Percentiles rank a stretch among this genome's conserved stretches.
phyloP scores from a whole-genome alignment of 2,329 filamentous ascomycete species.

The Sphaerulina vaccinii region DNA sequence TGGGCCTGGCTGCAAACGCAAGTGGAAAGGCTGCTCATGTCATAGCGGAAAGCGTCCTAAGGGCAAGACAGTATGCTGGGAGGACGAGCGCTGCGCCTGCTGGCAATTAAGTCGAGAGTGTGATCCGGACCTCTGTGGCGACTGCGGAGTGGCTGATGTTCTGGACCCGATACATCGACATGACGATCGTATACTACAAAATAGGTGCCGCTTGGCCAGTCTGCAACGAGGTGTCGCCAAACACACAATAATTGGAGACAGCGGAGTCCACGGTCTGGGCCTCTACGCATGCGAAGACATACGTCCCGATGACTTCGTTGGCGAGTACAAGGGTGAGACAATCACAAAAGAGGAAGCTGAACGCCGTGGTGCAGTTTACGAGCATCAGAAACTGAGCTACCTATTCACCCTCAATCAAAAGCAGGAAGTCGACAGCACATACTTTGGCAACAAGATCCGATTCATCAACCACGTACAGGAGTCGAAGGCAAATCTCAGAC shows the following conservation, averaged over 20 bases:
- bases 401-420: conserved; percentile 54
- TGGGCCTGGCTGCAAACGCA: conserved; percentile 56
- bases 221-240: conserved; percentile 68
- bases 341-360: conserved; percentile 69
- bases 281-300: conserved; percentile 70
- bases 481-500: conserved; percentile 59
- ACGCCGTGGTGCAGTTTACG: conserved; percentile 65
- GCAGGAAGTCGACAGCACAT: conserved; percentile 67
- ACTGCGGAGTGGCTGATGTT: conserved; percentile 67
- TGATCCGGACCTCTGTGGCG: conserved; percentile 70
- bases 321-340: conserved; percentile 78
- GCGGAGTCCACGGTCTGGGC: conserved; percentile 72
- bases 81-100: conserved; percentile 62
- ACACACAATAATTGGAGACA: conserved; percentile 66
- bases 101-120: conserved; percentile 73
- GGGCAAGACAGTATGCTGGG: conserved; percentile 42
- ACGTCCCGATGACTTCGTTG: conserved; percentile 67
- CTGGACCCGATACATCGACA: conserved; percentile 68
- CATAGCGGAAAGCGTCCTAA: conserved; percentile 38
- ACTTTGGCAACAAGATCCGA: conserved; percentile 75
- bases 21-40: conserved; percentile 47
- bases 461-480: conserved; percentile 76
- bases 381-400: conserved; percentile 62
- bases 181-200: conserved; percentile 55
- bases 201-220: conserved; percentile 68